Evolutionary conservation across 257 asterid species (phyloP).

Genomic region (Scutellaria barbata): DNA sequence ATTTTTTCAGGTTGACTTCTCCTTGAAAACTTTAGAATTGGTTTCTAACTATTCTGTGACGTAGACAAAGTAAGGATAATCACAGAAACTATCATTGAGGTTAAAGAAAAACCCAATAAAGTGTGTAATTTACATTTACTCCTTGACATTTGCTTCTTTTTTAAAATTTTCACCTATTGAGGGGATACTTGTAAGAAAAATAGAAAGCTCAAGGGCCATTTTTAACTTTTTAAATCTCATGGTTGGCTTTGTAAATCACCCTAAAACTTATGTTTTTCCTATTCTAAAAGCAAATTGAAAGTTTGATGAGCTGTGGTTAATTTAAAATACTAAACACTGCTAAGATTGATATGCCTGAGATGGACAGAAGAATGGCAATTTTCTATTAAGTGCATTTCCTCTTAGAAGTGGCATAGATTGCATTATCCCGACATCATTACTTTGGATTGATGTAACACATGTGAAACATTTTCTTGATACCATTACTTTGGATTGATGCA

Average conservation of each 20-base stretch:
- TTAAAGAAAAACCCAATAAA: no score
- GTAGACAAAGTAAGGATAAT: neutral
- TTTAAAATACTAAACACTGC: constrained; percentile 12
- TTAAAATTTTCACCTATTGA: no score
- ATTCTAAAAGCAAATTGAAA: neutral
- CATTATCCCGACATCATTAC: constrained; percentile 6
- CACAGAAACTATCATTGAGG: no score
- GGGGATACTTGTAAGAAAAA: no score
- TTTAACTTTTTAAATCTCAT: no score
- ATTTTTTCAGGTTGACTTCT: constrained; percentile 85
- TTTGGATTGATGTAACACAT: constrained; percentile 3
- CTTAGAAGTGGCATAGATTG: constrained; percentile 27
- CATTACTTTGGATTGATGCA: neutral
- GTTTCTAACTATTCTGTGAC: neutral
- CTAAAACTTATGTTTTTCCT: neutral
- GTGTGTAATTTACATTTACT: no score
- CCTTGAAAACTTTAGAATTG: constrained; percentile 8
- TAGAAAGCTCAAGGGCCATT: no score
- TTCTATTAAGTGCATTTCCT: constrained; percentile 10
- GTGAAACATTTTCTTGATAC: constrained; percentile 1
- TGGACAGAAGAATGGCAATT: constrained; percentile 1
- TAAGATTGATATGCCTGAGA: constrained; percentile 10
- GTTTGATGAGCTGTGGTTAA: constrained; percentile 25
- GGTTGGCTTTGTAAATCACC: no score
- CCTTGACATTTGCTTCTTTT: no score